Evolutionary conservation across 352 stramenopile species (phyloP).

Genomic region (Peronosclerospora sorghi): DNA sequence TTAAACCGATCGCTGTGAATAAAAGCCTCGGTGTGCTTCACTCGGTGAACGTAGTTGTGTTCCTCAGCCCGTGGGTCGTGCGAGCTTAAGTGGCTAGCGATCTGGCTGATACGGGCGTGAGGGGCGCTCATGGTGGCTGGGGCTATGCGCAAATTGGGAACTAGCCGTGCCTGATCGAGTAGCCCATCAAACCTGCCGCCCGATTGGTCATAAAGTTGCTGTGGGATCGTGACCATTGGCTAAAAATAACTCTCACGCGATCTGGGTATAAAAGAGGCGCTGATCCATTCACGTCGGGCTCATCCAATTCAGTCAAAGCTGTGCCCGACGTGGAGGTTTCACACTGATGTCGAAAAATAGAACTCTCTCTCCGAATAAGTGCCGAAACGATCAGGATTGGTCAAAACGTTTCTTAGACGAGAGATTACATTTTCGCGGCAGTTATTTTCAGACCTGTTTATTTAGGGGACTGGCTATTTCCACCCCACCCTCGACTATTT

Average conservation of each 20-base stretch:
- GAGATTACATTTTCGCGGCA: no score
- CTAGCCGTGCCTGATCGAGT: constrained; percentile 17
- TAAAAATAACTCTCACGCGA: constrained; percentile 41
- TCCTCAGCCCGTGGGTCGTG: constrained; percentile 52
- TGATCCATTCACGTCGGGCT: constrained; percentile 9
- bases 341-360: constrained; percentile 18
- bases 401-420: no score
- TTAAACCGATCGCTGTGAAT: constrained; percentile 64
- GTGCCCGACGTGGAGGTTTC: constrained; percentile 17
- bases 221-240: constrained; percentile 2
- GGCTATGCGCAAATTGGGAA: constrained; percentile 30
- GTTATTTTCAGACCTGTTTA: no score
- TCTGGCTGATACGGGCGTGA: constrained; percentile 55
- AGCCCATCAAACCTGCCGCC: constrained; percentile 5
- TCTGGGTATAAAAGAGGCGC: constrained; percentile 27
- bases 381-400: no score
- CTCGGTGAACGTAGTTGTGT: constrained; percentile 40
- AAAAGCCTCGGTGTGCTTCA: constrained; percentile 69
- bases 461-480: no score
- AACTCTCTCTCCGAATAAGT: no score
- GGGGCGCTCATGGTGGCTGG: constrained; percentile 39
- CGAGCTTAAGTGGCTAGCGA: constrained; percentile 56
- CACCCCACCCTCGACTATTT: no score
- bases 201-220: constrained; percentile 13
- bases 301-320: not conserved